Conservation (phyloP, 805 yeast genomes). For the Kregervanrija fluxuum region DNA sequence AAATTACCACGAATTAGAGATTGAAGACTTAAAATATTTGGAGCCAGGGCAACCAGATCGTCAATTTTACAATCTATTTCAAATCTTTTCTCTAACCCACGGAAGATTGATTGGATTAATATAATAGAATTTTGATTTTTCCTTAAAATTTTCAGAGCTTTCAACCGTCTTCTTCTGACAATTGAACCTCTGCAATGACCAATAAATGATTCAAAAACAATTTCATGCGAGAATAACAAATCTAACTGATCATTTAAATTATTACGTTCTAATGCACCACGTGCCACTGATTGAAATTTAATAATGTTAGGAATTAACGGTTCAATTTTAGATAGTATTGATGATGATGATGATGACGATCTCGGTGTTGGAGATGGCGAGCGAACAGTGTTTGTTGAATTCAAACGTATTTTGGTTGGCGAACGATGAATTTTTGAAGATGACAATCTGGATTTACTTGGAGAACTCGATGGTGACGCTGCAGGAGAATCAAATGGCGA, state of each 20-base stretch:
- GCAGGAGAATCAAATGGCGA: too few species aligned
- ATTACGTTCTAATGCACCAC: slow-evolving; percentile 58
- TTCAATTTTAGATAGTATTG: background rate
- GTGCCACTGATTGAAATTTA: slow-evolving; percentile 56
- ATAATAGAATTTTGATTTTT: slow-evolving; percentile 26
- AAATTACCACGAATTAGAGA: slow-evolving; percentile 42
- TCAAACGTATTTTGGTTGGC: slow-evolving; percentile 10
- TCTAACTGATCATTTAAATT: slow-evolving; percentile 35
- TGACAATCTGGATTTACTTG: too few species aligned
- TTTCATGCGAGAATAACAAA: slow-evolving; percentile 34
- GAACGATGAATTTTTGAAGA: slow-evolving; percentile 11
- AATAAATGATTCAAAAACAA: slow-evolving; percentile 29
- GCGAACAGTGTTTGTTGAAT: background rate
- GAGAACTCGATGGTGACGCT: too few species aligned
- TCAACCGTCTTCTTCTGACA: slow-evolving; percentile 25
- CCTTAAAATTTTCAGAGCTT: slow-evolving; percentile 14
- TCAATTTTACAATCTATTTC: slow-evolving; percentile 46
- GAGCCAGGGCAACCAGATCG: slow-evolving; percentile 39
- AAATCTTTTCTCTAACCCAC: slow-evolving; percentile 60
- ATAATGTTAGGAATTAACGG: slow-evolving; percentile 32
- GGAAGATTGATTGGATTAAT: slow-evolving; percentile 47
- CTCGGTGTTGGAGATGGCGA: too few species aligned
- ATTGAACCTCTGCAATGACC: slow-evolving; percentile 39
- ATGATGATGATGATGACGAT: background rate
- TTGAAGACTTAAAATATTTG: slow-evolving; percentile 42